Evolutionary conservation across 108 stramenopile species (phyloP).

Genomic region (Schizochytrium sp.): DNA sequence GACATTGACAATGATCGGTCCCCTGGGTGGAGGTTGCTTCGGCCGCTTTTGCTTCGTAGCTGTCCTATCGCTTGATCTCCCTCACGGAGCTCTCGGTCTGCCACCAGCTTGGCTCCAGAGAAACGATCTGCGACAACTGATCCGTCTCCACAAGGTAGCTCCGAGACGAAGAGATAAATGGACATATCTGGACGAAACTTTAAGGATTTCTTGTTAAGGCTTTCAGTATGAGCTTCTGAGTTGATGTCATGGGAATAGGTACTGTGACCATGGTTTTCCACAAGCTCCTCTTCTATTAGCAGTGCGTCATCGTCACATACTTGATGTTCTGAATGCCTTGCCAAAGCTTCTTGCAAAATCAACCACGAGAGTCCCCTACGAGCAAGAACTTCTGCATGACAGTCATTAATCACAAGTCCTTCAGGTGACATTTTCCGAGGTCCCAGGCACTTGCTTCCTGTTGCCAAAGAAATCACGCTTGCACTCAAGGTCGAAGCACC

Average conservation of each 20-base stretch:
- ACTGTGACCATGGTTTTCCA: too few relatives aligned
- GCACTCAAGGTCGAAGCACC: background rate
- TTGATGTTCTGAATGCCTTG: background rate
- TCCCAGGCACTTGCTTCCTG: constrained; percentile 31
- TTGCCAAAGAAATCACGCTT: constrained; percentile 35
- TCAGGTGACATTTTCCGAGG: background rate
- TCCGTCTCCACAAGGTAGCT: constrained; percentile 53
- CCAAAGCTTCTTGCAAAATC: background rate
- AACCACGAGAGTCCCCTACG: background rate
- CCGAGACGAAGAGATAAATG: constrained; percentile 40
- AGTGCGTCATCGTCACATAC: constrained; percentile 3
- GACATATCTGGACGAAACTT: background rate
- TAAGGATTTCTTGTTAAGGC: background rate
- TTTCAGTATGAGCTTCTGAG: background rate
- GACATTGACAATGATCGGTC: constrained; percentile 42
- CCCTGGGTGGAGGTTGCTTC: background rate
- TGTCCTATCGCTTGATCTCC: background rate
- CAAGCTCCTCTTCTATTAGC: background rate
- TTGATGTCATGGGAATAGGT: background rate
- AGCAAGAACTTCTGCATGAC: constrained; percentile 42
- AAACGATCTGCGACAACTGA: constrained; percentile 18
- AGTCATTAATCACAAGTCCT: constrained; percentile 48
- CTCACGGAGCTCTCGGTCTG: constrained; percentile 29
- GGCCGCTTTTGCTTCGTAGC: background rate
- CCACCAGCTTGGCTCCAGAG: constrained; percentile 46